A percentile compares a stretch with the other conserved stretches of the same genome.
These are phyloP conservation scores for Phytopythium boreale DNA, from an alignment of 352 stramenopile species.

Conservation along the genomic window DNA sequence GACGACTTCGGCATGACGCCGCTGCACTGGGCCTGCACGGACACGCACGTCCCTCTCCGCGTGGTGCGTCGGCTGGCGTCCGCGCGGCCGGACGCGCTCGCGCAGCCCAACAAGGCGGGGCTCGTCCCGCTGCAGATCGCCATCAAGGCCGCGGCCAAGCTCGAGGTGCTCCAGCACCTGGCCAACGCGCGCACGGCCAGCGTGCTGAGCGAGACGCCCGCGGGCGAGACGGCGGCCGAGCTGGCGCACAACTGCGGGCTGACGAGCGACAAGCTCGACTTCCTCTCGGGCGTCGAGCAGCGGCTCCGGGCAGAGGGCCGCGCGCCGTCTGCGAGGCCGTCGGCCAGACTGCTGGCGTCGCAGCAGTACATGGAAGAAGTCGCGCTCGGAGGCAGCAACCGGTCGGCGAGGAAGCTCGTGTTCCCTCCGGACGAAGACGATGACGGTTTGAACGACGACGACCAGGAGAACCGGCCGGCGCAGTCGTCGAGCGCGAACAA, in stretches of 20 bases:
- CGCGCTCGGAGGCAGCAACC: constrained; percentile 24
- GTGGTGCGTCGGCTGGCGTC: constrained; percentile 69
- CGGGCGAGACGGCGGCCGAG: constrained; percentile 67
- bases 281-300: constrained; percentile 40
- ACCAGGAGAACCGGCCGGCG: neutral
- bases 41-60: constrained; percentile 58
- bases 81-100: constrained; percentile 42
- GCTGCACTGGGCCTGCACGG: constrained; percentile 83
- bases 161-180: constrained; percentile 62
- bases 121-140: constrained; percentile 81
- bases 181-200: constrained; percentile 42
- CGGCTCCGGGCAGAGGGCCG: constrained; percentile 39
- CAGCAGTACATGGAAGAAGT: constrained; percentile 28
- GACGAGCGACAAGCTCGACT: constrained; percentile 44
- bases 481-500: constrained; percentile 2
- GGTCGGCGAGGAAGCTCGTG: neutral
- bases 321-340: constrained; percentile 37
- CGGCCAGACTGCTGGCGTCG: constrained; percentile 48
- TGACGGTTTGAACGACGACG: neutral
- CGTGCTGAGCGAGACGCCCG: constrained; percentile 65
- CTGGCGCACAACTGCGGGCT: constrained; percentile 55
- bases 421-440: constrained; percentile 10
- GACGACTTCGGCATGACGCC: constrained; percentile 88
- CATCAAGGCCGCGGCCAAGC: constrained; percentile 66
- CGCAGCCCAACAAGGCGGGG: constrained; percentile 74